phyloP scores from a whole-genome alignment of 768 basidiomycete genomes.

The Russula ochroleuca region DNA sequence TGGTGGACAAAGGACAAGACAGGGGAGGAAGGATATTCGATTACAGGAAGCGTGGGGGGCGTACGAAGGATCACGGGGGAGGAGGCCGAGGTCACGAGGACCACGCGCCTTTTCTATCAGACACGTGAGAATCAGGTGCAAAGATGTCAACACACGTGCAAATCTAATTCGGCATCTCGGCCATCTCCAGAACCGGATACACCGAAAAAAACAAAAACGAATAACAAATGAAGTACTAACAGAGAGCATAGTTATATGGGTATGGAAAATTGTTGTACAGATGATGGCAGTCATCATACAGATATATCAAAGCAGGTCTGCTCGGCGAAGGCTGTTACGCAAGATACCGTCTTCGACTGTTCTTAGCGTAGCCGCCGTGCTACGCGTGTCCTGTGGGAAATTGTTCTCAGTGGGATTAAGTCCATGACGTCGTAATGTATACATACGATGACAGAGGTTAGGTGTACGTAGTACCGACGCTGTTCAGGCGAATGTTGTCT shows the following conservation, averaged over 20 bases:
- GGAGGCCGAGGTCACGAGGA: constrained; percentile 25
- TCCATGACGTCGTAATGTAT: constrained; percentile 3
- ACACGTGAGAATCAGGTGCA: constrained; percentile 30
- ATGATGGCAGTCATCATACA: constrained; percentile 10
- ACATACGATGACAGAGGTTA: constrained; percentile 75
- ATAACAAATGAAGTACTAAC: background rate
- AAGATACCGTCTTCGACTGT: constrained; percentile 70
- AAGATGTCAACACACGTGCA: constrained; percentile 26
- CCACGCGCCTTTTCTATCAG: constrained; percentile 25
- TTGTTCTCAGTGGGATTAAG: constrained; percentile 11
- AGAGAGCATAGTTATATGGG: constrained; percentile 4
- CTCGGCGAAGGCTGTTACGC: constrained; percentile 62
- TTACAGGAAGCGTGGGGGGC: constrained; percentile 2
- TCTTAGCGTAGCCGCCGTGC: constrained; percentile 62
- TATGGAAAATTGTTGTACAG: constrained; percentile 8
- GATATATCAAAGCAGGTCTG: constrained; percentile 54
- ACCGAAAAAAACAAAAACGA: background rate
- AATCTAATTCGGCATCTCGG: constrained; percentile 25
- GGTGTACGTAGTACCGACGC: constrained; percentile 65
- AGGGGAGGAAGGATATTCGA: constrained; percentile 4
- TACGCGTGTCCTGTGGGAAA: constrained; percentile 57
- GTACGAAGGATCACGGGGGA: constrained; percentile 26
- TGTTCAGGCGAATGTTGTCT: constrained; percentile 57
- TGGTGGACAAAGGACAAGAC: constrained; percentile 6
- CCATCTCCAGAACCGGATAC: background rate